phyloP scores from a whole-genome alignment of 352 stramenopile genomes.

The Globisporangium yorkense region DNA sequence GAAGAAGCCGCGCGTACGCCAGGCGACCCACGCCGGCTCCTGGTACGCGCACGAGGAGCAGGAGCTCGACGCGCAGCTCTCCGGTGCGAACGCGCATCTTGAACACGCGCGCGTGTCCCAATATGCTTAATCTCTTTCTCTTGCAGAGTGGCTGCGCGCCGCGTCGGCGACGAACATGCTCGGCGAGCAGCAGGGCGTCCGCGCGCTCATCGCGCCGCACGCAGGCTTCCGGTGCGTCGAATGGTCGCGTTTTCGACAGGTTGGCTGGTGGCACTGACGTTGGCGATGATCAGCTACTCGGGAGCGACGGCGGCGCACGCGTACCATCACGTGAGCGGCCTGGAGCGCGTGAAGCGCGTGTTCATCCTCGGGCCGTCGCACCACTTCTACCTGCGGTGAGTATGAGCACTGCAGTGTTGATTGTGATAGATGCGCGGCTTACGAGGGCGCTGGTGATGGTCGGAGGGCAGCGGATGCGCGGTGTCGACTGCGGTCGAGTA shows the following conservation, averaged over 20 bases:
- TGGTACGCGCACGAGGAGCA: slow-evolving; percentile 76
- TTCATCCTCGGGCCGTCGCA: slow-evolving; percentile 95
- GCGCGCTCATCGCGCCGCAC: slow-evolving; percentile 85
- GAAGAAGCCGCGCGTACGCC: slow-evolving; percentile 32
- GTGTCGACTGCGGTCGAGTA: slow-evolving; percentile 83
- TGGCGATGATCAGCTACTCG: slow-evolving; percentile 77
- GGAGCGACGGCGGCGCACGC: slow-evolving; percentile 92
- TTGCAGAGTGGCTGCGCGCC: slow-evolving; percentile 46
- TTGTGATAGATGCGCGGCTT: too few species aligned
- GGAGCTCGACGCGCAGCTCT: slow-evolving; percentile 55
- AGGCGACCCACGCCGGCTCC: slow-evolving; percentile 73
- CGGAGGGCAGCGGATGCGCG: slow-evolving; percentile 54
- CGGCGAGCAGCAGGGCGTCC: slow-evolving; percentile 32
- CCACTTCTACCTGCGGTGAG: slow-evolving; percentile 90
- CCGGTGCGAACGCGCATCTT: slow-evolving; percentile 18
- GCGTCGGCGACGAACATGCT: slow-evolving; percentile 33
- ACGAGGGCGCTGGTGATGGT: not conserved
- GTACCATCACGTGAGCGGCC: slow-evolving; percentile 86
- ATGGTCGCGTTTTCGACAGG: not conserved
- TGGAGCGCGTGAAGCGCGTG: slow-evolving; percentile 62
- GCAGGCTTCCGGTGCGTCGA: slow-evolving; percentile 65
- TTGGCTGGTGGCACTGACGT: not conserved
- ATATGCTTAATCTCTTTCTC: not conserved
- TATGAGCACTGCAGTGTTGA: too few species aligned
- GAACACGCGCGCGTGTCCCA: not conserved